phyloP scores from a whole-genome alignment of 306 rosid genomes.

The Pyrus communis region DNA sequence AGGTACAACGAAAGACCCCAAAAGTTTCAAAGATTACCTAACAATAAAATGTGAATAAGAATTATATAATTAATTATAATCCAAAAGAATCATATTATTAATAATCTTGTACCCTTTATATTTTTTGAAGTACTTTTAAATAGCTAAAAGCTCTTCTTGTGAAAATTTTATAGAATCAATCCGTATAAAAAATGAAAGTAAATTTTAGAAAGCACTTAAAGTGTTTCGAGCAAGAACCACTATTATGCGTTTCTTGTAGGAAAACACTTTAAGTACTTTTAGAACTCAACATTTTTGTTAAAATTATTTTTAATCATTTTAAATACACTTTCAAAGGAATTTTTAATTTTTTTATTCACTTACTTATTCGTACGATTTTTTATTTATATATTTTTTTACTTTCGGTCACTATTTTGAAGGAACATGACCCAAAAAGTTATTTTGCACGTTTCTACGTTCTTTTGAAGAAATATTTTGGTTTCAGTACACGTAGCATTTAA shows the following conservation, averaged over 20 bases:
- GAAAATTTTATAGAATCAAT: too few species aligned
- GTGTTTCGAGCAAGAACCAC: too few species aligned
- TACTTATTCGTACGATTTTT: background rate
- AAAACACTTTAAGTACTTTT: too few species aligned
- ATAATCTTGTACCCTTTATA: background rate
- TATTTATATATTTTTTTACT: background rate
- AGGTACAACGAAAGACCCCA: background rate
- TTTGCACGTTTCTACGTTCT: conserved; percentile 8
- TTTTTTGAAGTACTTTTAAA: too few species aligned
- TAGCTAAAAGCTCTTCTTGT: too few species aligned
- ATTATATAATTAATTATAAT: background rate
- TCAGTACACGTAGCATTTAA: background rate
- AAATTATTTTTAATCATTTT: too few species aligned
- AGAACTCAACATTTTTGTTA: too few species aligned
- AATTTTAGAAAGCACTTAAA: too few species aligned
- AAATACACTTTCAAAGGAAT: too few species aligned
- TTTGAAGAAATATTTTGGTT: background rate
- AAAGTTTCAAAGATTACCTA: background rate
- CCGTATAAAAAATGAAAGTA: too few species aligned
- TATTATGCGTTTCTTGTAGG: too few species aligned
- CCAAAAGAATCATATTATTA: background rate
- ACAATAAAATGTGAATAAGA: background rate
- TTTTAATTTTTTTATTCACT: too few species aligned
- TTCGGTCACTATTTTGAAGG: conserved; percentile 19
- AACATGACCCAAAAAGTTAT: conserved; percentile 14